A percentile compares a stretch with the other conserved stretches of the same genome.
phyloP scores from a whole-genome alignment of 257 asterid species.

The Rehmannia glutinosa region DNA sequence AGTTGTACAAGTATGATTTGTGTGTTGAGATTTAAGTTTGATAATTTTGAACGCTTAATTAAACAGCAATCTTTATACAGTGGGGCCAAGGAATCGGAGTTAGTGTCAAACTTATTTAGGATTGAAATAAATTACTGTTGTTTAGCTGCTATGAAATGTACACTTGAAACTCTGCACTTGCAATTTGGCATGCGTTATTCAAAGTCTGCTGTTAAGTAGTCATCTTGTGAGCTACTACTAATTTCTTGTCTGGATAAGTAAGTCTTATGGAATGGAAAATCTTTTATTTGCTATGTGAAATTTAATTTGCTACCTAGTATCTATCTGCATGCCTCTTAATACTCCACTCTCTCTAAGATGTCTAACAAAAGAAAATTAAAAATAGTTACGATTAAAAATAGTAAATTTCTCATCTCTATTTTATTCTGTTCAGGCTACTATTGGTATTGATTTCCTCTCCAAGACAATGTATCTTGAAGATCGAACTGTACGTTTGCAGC shows the following conservation, averaged over 20 bases:
- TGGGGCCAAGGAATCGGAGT: not conserved
- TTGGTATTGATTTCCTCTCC: conserved; percentile 58
- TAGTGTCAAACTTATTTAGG: not conserved
- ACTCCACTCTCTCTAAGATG: not conserved
- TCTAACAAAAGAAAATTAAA: not conserved
- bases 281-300: not conserved
- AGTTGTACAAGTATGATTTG: not conserved
- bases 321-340: not conserved
- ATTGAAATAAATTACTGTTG: not conserved
- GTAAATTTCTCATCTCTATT: not conserved
- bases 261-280: not conserved
- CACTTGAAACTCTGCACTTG: not conserved
- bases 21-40: not conserved
- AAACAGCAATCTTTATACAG: not conserved
- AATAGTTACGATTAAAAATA: not conserved
- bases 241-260: not conserved
- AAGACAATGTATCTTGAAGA: conserved; percentile 70
- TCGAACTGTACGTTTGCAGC: conserved; percentile 63
- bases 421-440: conserved; percentile 44
- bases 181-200: conserved; percentile 10
- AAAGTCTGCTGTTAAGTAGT: not conserved
- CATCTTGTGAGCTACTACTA: not conserved
- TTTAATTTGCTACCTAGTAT: not conserved
- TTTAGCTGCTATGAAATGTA: not conserved
- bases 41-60: not conserved